Conservation (phyloP, 1,284 basidiomycete species). For the Coriolopsis trogii region DNA sequence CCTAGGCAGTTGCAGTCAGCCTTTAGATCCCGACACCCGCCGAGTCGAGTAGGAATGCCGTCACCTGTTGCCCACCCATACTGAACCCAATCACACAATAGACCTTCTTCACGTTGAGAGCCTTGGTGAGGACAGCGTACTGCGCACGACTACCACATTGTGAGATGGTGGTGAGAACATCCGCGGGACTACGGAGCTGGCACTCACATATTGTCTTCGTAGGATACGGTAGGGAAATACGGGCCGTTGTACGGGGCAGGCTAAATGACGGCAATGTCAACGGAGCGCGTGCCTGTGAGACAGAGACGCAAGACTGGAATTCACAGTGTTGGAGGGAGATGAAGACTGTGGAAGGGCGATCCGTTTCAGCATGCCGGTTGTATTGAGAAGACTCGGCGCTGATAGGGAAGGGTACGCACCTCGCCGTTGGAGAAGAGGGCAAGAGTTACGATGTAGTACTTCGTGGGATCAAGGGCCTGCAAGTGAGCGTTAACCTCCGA, state of each 20-base stretch:
- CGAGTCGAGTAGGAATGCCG: neutral
- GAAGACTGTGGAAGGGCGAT: slow-evolving; percentile 44
- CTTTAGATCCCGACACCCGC: no score
- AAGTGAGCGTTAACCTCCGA: no score
- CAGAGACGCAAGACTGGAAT: neutral
- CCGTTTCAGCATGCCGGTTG: neutral
- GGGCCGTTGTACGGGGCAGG: slow-evolving; percentile 44
- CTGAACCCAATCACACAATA: slow-evolving; percentile 60
- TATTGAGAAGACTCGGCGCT: neutral
- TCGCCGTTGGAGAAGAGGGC: slow-evolving; percentile 63
- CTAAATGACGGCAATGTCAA: slow-evolving; percentile 25
- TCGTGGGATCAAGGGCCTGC: slow-evolving; percentile 49
- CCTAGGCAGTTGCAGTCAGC: slow-evolving; percentile 35
- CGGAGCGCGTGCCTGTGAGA: neutral
- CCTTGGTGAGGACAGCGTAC: slow-evolving; percentile 53
- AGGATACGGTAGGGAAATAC: slow-evolving; percentile 45
- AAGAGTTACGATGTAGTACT: slow-evolving; percentile 60
- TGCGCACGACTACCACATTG: slow-evolving; percentile 50
- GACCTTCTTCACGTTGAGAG: slow-evolving; percentile 50
- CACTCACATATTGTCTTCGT: slow-evolving; percentile 61
- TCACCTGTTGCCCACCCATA: slow-evolving; percentile 63
- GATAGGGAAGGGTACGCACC: slow-evolving; percentile 34
- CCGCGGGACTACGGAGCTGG: neutral
- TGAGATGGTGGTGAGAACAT: no score
- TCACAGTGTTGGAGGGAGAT: slow-evolving; percentile 63